Conservation (phyloP, 2,329 filamentous ascomycete genomes). For the Neurospora sp. region DNA sequence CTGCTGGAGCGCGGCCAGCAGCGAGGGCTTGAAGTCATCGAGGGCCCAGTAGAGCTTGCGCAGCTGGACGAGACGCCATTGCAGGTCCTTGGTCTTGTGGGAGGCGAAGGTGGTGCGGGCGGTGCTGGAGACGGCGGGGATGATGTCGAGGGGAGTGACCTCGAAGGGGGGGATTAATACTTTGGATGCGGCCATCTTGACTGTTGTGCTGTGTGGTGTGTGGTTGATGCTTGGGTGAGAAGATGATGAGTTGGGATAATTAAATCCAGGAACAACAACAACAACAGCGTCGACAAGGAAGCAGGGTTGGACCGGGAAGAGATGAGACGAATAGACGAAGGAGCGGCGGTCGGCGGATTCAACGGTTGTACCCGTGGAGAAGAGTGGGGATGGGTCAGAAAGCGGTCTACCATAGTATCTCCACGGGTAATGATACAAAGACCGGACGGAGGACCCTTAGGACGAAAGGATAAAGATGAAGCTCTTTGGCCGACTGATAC, state of each 20-base stretch:
- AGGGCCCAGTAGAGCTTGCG: conserved; percentile 92
- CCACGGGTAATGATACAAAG: not conserved
- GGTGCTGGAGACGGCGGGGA: conserved; percentile 49
- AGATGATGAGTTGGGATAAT: not conserved
- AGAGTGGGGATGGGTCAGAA: not conserved
- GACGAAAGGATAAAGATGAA: not conserved
- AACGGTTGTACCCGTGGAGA: not conserved
- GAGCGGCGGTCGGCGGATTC: not conserved
- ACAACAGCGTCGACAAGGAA: not conserved
- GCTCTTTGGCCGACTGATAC: no score
- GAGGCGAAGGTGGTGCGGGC: conserved; percentile 62
- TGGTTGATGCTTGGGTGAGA: not conserved
- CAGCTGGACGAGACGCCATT: conserved; percentile 76
- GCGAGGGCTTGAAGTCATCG: conserved; percentile 62
- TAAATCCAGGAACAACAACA: not conserved
- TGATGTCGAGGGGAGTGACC: conserved; percentile 55
- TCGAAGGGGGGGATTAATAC: conserved; percentile 39
- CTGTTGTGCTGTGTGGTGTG: not conserved
- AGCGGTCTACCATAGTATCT: not conserved
- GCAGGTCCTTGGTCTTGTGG: conserved; percentile 71
- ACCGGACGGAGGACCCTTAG: not conserved
- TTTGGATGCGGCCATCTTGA: conserved; percentile 28
- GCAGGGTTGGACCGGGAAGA: not conserved
- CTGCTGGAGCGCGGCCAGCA: conserved; percentile 63
- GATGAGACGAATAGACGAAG: not conserved